Base-by-base conservation (phyloP, 805 yeast species). In the Kregervanrija fluxuum region DNA sequence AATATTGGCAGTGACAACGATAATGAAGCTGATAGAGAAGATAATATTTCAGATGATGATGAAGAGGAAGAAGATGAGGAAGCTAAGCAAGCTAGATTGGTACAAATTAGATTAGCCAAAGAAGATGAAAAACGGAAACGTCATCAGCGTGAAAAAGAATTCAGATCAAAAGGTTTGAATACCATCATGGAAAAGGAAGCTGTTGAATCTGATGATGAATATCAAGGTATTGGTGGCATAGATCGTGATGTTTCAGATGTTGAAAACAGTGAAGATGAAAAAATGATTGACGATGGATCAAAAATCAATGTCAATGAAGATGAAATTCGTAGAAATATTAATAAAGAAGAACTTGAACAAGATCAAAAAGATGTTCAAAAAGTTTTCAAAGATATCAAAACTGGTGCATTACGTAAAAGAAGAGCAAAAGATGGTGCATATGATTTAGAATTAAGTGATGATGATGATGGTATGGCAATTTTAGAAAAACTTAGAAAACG, bases 171-270 rank as follows among this genome's bases (percentile, higher is more conserved):
- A 46, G 90, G 90, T 2, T 52, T 80, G 14, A 71, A 71, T 43
- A 69, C 75, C 22, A 73, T 86, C 43, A 69, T 85, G 59, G 91
- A 86, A 54, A 81, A 83, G 40, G 93, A 85, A 67, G 95, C 95
- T 37, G 89, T 77, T 53, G 95, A 86, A 66, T 84, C 93, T 33
- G 95, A 86, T 48, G 95, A 86, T 68, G 95, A 86, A 66, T 86
- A 88, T 85, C 75, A 75, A 41, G 95, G 93, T 3, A 54, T 83
- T 40, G 93, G 91, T 51, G 95, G 95, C 48, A 68, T 57, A 5
- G 90, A 83, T 52, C 84, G 80, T 3, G 82, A 77, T 48, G 44
- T 57, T 1, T 72, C 77, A 13, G 82, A 74, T 48, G 77, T 68
- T 37, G 82, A 80, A 42, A 78, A 85, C 58, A 77, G 86, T 22